phyloP scores from a whole-genome alignment of 1,139 yeast genomes.

The Taphrina pruni region DNA sequence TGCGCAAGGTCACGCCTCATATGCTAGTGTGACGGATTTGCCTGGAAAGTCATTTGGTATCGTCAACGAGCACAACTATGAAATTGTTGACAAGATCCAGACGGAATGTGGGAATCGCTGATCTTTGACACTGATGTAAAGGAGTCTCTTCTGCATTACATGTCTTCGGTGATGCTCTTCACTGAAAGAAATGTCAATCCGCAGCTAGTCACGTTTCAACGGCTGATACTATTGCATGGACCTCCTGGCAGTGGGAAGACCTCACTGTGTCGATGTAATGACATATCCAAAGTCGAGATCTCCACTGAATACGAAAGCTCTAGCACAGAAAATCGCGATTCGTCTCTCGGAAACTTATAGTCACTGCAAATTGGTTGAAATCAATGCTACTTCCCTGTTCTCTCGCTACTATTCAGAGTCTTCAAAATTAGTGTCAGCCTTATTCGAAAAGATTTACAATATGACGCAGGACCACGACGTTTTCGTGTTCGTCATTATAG shows the following conservation, averaged over 20 bases:
- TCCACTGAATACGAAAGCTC: slow-evolving; percentile 32
- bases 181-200: slow-evolving; percentile 44
- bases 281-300: not conserved
- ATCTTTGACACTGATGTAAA: slow-evolving; percentile 46
- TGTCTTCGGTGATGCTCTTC: slow-evolving; percentile 46
- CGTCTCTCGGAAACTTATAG: slow-evolving; percentile 41
- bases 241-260: slow-evolving; percentile 48
- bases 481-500: slow-evolving; percentile 46
- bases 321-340: slow-evolving; percentile 46
- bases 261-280: slow-evolving; percentile 43
- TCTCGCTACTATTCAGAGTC: slow-evolving; percentile 47
- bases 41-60: slow-evolving; percentile 43
- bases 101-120: slow-evolving; percentile 40
- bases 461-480: slow-evolving; percentile 42
- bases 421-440: slow-evolving; percentile 46
- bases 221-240: slow-evolving; percentile 46
- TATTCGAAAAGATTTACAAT: slow-evolving; percentile 44
- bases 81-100: slow-evolving; percentile 9
- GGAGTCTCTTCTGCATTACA: slow-evolving; percentile 44
- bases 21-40: slow-evolving; percentile 42
- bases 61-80: slow-evolving; percentile 27
- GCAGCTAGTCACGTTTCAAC: slow-evolving; percentile 29
- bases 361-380: slow-evolving; percentile 43
- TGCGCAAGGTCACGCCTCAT: slow-evolving; percentile 41
- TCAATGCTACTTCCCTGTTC: slow-evolving; percentile 46